These are phyloP conservation scores for Paramecium tetraurelia DNA, from an alignment of 73 alveolate species.

Conservation along the genomic window DNA sequence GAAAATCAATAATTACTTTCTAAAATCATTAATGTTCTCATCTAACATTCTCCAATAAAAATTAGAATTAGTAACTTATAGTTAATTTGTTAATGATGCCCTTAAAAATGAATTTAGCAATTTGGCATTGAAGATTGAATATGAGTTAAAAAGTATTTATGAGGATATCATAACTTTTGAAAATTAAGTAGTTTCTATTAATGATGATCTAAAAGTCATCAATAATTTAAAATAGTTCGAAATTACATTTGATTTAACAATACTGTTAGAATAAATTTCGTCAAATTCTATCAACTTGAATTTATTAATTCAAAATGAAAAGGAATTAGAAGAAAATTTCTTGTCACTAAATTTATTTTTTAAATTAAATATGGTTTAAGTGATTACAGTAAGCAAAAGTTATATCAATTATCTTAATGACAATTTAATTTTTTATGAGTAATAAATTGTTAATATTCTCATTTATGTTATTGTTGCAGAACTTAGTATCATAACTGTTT, in stretches of 20 bases:
- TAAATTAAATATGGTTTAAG: constrained; percentile 12
- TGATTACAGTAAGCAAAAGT: neutral
- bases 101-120: neutral
- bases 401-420: neutral
- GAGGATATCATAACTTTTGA: neutral
- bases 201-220: neutral
- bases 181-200: neutral
- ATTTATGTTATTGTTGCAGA: neutral
- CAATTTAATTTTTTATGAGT: neutral
- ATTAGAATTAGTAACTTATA: neutral
- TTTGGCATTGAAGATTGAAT: neutral
- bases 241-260: neutral
- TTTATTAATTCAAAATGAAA: neutral
- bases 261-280: neutral
- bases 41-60: neutral
- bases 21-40: neutral
- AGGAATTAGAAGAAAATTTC: neutral
- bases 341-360: neutral
- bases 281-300: neutral
- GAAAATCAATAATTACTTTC: neutral
- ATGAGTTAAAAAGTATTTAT: constrained; percentile 1
- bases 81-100: neutral
- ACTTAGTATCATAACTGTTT: neutral
- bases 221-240: neutral
- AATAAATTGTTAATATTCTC: neutral